Base-by-base conservation (phyloP, 768 basidiomycete genomes). In the Collybiopsis confluens region DNA sequence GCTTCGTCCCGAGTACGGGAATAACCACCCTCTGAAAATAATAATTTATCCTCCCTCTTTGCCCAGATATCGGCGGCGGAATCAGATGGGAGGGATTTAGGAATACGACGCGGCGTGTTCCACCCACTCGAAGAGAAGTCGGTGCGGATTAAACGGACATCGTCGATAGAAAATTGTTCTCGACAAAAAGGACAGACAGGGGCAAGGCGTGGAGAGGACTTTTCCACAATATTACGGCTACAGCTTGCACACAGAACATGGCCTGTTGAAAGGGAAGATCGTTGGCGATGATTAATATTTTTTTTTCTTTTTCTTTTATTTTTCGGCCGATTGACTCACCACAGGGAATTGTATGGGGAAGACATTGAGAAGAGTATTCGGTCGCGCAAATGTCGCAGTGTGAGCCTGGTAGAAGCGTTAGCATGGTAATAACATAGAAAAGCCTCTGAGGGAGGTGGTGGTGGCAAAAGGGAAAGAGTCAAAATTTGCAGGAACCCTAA, bases 331-430 rank as follows among this genome's bases (percentile, higher is more conserved):
- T 59, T 61, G 40, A 69, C 80, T 59, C 49, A 89, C 89, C 89
- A 72, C 89, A 91, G 56, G 89, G 85, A 66, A 91, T 90, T 49
- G 82, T 88, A 68, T 90, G 85, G 57, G 89, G 89, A 58, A 80
- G 73, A 68, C 82, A 83, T 62, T 83, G 83, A 54, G 81, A 74
- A 65, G 85, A 85, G 71, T 80, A 91, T 76, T 90, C 88, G 73
- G 90, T 88, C 64, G 88, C 88, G 77, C 89, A 91, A 65, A 91
- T 89, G 78, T 91, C 89, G 84, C 89, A 91, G 69, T 84, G 78
- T 68, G 86, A 90, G 71, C 86, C 86, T 70, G 86, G 81, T 74
- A 74, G 79, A 65, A 91, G 86, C 68, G 88, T 86, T 74, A 91
- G 82, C 89, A 91, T 91, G 65, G 63, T 64, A 65, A 66, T 67